These are phyloP conservation scores for Penicillium fuscoglaucum DNA, from an alignment of 2,329 filamentous ascomycete genomes.

Conservation along the genomic window DNA sequence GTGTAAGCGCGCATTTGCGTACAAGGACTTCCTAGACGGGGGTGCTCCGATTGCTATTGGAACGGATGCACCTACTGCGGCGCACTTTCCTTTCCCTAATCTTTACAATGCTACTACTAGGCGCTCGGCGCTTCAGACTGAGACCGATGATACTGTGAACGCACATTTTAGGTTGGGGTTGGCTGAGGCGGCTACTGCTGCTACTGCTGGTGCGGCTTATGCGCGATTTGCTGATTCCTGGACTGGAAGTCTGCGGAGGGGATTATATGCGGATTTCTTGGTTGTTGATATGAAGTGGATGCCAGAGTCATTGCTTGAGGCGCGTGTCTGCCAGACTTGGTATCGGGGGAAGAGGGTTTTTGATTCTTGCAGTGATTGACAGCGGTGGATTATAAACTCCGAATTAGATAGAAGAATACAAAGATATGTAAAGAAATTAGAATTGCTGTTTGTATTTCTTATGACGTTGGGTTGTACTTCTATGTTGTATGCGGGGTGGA, in stretches of 20 bases:
- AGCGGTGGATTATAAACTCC: no score
- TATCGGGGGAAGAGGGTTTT: conserved; percentile 42
- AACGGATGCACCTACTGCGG: conserved; percentile 52
- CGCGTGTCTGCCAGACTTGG: conserved; percentile 48
- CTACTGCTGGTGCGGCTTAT: conserved; percentile 49
- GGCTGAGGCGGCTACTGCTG: conserved; percentile 46
- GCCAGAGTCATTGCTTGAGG: conserved; percentile 43
- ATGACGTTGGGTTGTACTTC: neutral
- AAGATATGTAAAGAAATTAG: neutral
- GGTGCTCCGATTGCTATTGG: conserved; percentile 50
- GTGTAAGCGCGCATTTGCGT: conserved; percentile 52
- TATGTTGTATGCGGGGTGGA: neutral
- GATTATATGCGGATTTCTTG: conserved; percentile 48
- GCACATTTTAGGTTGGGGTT: conserved; percentile 46
- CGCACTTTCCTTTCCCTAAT: conserved; percentile 48
- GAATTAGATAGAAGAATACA: neutral
- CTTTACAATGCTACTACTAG: conserved; percentile 53
- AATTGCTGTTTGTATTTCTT: neutral
- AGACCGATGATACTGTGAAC: conserved; percentile 44
- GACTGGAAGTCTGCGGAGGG: conserved; percentile 42
- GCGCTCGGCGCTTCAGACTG: conserved; percentile 45
- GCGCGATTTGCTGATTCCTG: conserved; percentile 48
- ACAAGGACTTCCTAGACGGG: conserved; percentile 50
- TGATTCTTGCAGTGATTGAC: conserved; percentile 7
- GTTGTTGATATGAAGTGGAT: conserved; percentile 48